phyloP scores from a whole-genome alignment of 495 filamentous ascomycete species.

The Trypethelium eluteriae region DNA sequence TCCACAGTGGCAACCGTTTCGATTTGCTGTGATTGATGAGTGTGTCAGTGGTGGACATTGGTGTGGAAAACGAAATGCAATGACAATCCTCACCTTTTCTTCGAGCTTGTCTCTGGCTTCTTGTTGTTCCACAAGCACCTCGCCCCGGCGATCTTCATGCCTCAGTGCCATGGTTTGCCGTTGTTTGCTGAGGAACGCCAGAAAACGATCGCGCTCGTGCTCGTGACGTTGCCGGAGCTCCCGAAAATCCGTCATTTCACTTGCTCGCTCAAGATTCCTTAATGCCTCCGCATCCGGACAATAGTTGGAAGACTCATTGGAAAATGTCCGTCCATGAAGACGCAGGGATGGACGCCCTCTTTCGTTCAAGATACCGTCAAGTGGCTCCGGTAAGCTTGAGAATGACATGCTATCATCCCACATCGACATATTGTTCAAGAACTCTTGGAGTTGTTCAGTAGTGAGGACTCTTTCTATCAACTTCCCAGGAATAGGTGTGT shows the following conservation, averaged over 20 bases:
- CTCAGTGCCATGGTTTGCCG: slow-evolving; percentile 48
- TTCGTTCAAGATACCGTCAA: not conserved
- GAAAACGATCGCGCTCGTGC: slow-evolving; percentile 52
- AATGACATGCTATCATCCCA: slow-evolving; percentile 49
- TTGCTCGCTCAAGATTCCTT: slow-evolving; percentile 39
- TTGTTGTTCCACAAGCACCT: slow-evolving; percentile 36
- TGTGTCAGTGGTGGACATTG: slow-evolving; percentile 3
- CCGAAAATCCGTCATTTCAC: slow-evolving; percentile 38
- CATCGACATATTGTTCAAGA: slow-evolving; percentile 49
- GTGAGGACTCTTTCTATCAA: slow-evolving; percentile 45
- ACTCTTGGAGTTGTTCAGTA: slow-evolving; percentile 43
- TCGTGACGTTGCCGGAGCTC: slow-evolving; percentile 47
- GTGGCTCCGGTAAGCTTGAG: slow-evolving; percentile 36
- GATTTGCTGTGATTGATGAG: slow-evolving; percentile 37
- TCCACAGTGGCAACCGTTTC: slow-evolving; percentile 54
- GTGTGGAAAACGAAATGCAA: not conserved
- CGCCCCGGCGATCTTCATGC: slow-evolving; percentile 39
- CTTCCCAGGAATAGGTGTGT: slow-evolving; percentile 45
- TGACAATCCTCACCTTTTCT: slow-evolving; percentile 13
- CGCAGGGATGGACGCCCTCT: slow-evolving; percentile 1
- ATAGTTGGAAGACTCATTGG: slow-evolving; percentile 12
- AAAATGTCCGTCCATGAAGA: slow-evolving; percentile 36
- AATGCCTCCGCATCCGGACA: slow-evolving; percentile 31
- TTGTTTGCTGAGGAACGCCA: slow-evolving; percentile 46
- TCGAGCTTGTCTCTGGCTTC: slow-evolving; percentile 15